phyloP scores from a whole-genome alignment of 2,329 filamentous ascomycete species.

The Cercospora sojina region DNA sequence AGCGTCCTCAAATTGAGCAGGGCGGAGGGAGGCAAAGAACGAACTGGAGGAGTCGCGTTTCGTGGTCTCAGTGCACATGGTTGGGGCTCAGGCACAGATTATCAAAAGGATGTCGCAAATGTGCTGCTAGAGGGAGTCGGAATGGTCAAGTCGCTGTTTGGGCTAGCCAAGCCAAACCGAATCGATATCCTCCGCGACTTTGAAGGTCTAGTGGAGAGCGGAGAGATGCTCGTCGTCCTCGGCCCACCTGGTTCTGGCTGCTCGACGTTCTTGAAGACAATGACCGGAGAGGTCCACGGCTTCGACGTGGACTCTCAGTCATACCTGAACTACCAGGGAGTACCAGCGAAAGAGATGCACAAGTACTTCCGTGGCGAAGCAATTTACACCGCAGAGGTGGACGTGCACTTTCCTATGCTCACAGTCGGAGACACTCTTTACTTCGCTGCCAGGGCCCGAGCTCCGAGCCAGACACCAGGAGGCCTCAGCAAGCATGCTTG shows the following conservation, averaged over 20 bases:
- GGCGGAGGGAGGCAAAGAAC: constrained; percentile 42
- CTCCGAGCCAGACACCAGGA: constrained; percentile 61
- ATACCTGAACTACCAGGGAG: constrained; percentile 80
- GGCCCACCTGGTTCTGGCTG: constrained; percentile 70
- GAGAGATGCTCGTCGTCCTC: constrained; percentile 74
- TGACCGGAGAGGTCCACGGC: constrained; percentile 79
- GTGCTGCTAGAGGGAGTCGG: constrained; percentile 45
- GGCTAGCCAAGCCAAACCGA: constrained; percentile 33
- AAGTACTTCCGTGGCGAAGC: constrained; percentile 76
- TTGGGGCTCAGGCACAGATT: constrained; percentile 51
- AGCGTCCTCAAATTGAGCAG: constrained; percentile 50
- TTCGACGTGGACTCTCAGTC: constrained; percentile 69
- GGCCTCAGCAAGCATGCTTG: constrained; percentile 57
- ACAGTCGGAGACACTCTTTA: constrained; percentile 76
- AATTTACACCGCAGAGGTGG: constrained; percentile 82
- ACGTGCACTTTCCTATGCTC: constrained; percentile 76
- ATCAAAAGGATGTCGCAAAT: constrained; percentile 53
- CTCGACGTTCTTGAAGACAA: constrained; percentile 80
- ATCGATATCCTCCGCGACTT: constrained; percentile 66
- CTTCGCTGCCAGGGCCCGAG: constrained; percentile 70
- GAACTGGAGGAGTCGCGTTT: constrained; percentile 51
- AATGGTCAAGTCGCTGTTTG: constrained; percentile 39
- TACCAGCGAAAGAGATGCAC: constrained; percentile 72
- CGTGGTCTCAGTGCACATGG: constrained; percentile 50
- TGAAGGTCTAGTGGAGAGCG: constrained; percentile 66